Conservation (phyloP, 352 stramenopile genomes). For the Phytophthora colocasiae region DNA sequence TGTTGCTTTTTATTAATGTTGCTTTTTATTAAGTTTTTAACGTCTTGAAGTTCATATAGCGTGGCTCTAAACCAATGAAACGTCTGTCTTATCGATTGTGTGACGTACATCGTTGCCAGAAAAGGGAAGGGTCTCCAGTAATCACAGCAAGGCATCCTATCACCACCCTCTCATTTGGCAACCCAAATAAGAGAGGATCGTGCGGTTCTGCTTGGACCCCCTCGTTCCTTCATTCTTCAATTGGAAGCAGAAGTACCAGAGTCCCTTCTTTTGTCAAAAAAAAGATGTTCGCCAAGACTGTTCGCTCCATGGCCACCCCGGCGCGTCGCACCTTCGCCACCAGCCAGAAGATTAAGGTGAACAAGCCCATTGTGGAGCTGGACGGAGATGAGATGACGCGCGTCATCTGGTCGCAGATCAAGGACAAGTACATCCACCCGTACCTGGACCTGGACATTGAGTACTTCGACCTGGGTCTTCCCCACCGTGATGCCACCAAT, state of each 20-base stretch:
- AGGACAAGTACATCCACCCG: constrained; percentile 78
- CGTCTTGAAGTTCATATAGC: constrained; percentile 15
- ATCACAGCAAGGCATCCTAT: constrained; percentile 2
- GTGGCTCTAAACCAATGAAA: constrained; percentile 12
- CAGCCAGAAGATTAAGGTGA: constrained; percentile 73
- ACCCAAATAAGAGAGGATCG: constrained; percentile 5
- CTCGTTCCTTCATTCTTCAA: constrained; percentile 37
- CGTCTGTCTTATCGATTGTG: neutral
- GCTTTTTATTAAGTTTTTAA: too few species aligned
- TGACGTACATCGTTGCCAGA: constrained; percentile 30
- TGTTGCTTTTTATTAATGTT: too few species aligned
- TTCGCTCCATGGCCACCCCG: constrained; percentile 43
- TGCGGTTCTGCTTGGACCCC: constrained; percentile 18
- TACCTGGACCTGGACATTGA: constrained; percentile 84
- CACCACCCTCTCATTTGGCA: constrained; percentile 5
- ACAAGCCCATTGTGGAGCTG: constrained; percentile 81
- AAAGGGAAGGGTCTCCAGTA: constrained; percentile 7
- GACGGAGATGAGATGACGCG: constrained; percentile 87
- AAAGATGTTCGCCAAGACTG: constrained; percentile 64
- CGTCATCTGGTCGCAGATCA: constrained; percentile 69
- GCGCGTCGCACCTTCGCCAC: constrained; percentile 51
- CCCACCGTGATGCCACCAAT: constrained; percentile 77
- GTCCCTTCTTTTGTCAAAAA: neutral
- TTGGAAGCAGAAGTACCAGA: constrained; percentile 38
- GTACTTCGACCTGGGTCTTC: constrained; percentile 81